Percentiles rank a stretch among this genome's conserved stretches.
Conservation (phyloP, 495 filamentous ascomycete species). For the Tuber magnatum region DNA sequence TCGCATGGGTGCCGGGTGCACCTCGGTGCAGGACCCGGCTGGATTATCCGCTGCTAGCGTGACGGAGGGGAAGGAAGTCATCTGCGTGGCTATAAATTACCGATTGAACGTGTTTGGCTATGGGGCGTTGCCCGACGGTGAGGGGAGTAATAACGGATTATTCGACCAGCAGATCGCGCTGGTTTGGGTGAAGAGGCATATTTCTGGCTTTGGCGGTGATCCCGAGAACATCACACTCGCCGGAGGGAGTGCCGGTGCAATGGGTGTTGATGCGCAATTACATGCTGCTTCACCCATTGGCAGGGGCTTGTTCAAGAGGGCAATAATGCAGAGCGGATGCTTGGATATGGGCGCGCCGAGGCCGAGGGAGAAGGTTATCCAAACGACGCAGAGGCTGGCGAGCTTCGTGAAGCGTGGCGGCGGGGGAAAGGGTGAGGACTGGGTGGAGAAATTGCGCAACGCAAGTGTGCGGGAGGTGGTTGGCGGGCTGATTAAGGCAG, state of each 20-base stretch:
- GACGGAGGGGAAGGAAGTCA: neutral
- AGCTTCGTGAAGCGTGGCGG: neutral
- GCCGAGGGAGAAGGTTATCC: neutral
- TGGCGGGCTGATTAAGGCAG: neutral
- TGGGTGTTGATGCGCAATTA: neutral
- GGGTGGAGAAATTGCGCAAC: slow-evolving; percentile 3
- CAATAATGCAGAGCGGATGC: slow-evolving; percentile 10
- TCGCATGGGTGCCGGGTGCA: neutral
- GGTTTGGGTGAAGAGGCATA: slow-evolving; percentile 60
- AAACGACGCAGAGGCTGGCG: neutral
- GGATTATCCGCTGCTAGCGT: slow-evolving; percentile 5
- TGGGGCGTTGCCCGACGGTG: neutral
- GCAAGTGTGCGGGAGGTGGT: neutral
- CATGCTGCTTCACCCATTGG: slow-evolving; percentile 6
- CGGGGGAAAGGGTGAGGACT: neutral
- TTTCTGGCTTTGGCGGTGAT: slow-evolving; percentile 62
- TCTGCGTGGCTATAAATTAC: slow-evolving; percentile 14
- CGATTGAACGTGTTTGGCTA: slow-evolving; percentile 17
- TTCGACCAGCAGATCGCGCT: slow-evolving; percentile 62
- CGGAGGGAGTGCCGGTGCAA: slow-evolving; percentile 49
- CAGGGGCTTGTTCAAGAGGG: slow-evolving; percentile 10
- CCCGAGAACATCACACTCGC: slow-evolving; percentile 52
- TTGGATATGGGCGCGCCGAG: neutral
- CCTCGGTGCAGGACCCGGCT: neutral
- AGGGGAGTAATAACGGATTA: slow-evolving; percentile 49